Conservation (phyloP, 2,329 filamentous ascomycete genomes). For the Xylariaceae sp. region DNA sequence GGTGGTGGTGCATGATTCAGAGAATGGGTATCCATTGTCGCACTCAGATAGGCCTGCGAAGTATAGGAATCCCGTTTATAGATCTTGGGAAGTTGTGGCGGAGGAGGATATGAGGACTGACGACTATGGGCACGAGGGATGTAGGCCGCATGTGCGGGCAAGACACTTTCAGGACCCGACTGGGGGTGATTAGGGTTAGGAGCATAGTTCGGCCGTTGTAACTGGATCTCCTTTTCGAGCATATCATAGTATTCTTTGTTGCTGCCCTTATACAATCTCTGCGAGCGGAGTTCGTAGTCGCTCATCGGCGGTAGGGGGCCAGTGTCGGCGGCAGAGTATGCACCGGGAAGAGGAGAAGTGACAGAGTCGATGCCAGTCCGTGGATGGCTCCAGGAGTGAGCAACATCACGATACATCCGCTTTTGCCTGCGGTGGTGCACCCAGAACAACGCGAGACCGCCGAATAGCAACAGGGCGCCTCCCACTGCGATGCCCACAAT, state of each 20-base stretch:
- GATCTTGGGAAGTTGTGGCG: slow-evolving; percentile 13
- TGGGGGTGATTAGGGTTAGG: slow-evolving; percentile 24
- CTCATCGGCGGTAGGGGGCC: slow-evolving; percentile 13
- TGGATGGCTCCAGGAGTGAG: slow-evolving; percentile 22
- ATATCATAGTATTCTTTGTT: slow-evolving; percentile 40
- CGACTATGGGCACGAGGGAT: slow-evolving; percentile 37
- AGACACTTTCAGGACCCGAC: slow-evolving; percentile 26
- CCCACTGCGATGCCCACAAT: slow-evolving; percentile 52
- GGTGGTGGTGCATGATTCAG: slow-evolving; percentile 15
- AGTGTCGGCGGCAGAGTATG: slow-evolving; percentile 9
- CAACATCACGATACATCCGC: slow-evolving; percentile 26
- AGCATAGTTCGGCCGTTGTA: slow-evolving; percentile 22
- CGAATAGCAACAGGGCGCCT: slow-evolving; percentile 39
- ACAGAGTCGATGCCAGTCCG: slow-evolving; percentile 23
- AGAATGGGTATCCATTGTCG: slow-evolving; percentile 23
- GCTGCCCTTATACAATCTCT: slow-evolving; percentile 22
- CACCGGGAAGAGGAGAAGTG: slow-evolving; percentile 19
- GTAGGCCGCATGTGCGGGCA: slow-evolving; percentile 49
- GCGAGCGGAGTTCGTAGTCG: slow-evolving; percentile 27
- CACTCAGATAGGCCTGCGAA: slow-evolving; percentile 34
- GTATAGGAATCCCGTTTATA: slow-evolving; percentile 32
- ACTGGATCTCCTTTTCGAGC: slow-evolving; percentile 30
- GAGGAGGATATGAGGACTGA: slow-evolving; percentile 16
- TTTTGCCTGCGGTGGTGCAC: slow-evolving; percentile 46
- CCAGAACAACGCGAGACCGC: slow-evolving; percentile 41